Evolutionary conservation across 257 asterid species (phyloP), one percentile per base, ranked within the genome.

Genomic region (Solanum verrucosum): DNA sequence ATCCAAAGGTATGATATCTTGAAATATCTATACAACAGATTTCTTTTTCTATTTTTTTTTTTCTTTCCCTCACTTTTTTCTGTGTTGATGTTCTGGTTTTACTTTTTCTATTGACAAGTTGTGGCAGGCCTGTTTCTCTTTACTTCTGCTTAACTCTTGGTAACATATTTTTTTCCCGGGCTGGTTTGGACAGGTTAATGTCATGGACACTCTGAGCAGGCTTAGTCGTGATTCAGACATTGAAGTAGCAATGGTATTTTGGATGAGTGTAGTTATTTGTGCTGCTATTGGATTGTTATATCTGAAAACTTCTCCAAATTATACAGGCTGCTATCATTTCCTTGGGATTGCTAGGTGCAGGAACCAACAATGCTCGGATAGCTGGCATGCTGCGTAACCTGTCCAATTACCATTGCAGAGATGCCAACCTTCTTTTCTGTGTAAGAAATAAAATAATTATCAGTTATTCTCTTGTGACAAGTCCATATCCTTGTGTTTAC

Each of bases 201-300:
- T 97, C 82, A 97, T 95, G 98, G 98, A 97, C 93, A 97, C 99
- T 4, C 90, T 97, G 90, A 95, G 98, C 94, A 95, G 99, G 93
- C 98, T 96, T 87, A 97, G 99, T 87, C 99, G 94, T 68, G 99
- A 96, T 94, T 92, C 96, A 25, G 98, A 97, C 91, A 82, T 94
- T 31, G 99, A 95, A 93, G 99, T 97, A 77, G 99, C 71, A 27
- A 86, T 71, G 88, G 23, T 38, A 44, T 65, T 42, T 86, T 34
- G 27, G 70, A 71, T 31, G 68, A 46, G 29, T 81, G 5, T 46
- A 79, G 85, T 79, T 79, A 44, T 79, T 79, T 79, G 40, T 44
- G 68, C 42, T 9, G 68, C 68, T 81, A 18, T 16, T 46, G 31
- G 40, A 46, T 81, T 46, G 42, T 81, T 81, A 29, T 16, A 81